Base-by-base conservation (phyloP, 768 basidiomycete species). In the Amanita phalloides region DNA sequence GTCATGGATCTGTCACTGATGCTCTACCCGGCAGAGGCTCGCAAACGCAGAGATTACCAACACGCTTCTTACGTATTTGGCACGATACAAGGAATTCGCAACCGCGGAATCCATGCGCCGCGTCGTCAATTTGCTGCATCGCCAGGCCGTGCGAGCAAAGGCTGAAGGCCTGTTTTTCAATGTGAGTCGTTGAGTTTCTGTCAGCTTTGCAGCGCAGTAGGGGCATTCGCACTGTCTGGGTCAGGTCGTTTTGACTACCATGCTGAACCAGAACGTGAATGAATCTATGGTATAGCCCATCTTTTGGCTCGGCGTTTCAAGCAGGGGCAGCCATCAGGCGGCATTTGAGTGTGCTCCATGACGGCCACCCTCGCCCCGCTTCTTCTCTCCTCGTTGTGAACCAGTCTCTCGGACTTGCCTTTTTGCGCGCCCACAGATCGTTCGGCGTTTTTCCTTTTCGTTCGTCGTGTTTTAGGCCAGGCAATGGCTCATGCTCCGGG, bases 101-200 rank as follows among this genome's bases (percentile, higher is more conserved):
- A 74, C 78, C 4, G 68, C 86, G 0, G 90, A 97, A 59, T 77
- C 85, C 62, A 86, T 98, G 83, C 90, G 88, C 64, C 79, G 93
- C 44, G 85, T 91, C 36, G 92, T 98, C 32, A 79, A 78, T 57
- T 69, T 99, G 58, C 75, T 99, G 58, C 90, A 98, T 63, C 80
- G 96, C 11, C 90, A 95, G 57, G 93, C 85, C 42, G 81, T 99
- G 55, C 84, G 79, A 59, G 84, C 86, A 13, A 93, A 96, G 64
- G 90, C 92, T 1, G 96, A 98, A 63, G 95, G 86, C 0, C 68
- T 99, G 7, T 98, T 91, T 67, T 99, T 95, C 78, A 90, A 94
- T 69, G 95, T 92, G 54, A 49, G 77, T 65, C 35, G 20, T 55
- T 42, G 10, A 33, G 46, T 54, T 54, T 35, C 7, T n/a, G 32